Conservation (phyloP, 495 filamentous ascomycete species). For the Tetracladium marchalianum region DNA sequence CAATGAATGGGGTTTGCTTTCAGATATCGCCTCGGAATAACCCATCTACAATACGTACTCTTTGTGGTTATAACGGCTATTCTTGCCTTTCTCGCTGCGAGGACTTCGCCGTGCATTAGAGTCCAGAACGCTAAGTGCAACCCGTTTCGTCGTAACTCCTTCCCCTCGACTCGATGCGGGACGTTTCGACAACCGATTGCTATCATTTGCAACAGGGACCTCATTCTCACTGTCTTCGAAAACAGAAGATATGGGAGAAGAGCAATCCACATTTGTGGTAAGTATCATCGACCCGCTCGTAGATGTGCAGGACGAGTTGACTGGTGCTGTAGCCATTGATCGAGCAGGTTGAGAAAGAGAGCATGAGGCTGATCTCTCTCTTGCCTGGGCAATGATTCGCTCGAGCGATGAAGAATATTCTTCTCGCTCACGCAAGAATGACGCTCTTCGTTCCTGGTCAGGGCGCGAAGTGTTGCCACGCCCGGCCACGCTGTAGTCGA, state of each 20-base stretch:
- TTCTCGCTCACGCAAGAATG: too few species aligned
- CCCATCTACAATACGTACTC: background rate
- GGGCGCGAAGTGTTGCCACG: too few species aligned
- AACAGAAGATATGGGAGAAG: background rate
- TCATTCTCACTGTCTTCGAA: background rate
- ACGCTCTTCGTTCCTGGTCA: too few species aligned
- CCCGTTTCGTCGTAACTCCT: background rate
- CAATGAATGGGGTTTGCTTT: background rate
- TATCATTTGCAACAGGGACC: background rate
- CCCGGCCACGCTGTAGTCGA: too few species aligned
- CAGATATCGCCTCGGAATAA: constrained; percentile 2
- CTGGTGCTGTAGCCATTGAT: too few species aligned
- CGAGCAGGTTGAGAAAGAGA: too few species aligned
- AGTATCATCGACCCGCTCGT: background rate
- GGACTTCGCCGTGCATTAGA: background rate
- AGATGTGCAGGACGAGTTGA: too few species aligned
- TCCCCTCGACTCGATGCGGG: background rate
- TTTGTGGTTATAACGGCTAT: background rate
- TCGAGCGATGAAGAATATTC: too few species aligned
- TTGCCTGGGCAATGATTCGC: too few species aligned
- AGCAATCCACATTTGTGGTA: background rate
- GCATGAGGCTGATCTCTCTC: too few species aligned
- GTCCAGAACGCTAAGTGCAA: background rate
- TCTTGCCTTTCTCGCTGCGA: constrained; percentile 1
- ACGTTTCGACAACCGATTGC: background rate